These are phyloP conservation scores for Monilinia fructicola DNA, from an alignment of 2,329 filamentous ascomycete genomes.

Conservation along the genomic window DNA sequence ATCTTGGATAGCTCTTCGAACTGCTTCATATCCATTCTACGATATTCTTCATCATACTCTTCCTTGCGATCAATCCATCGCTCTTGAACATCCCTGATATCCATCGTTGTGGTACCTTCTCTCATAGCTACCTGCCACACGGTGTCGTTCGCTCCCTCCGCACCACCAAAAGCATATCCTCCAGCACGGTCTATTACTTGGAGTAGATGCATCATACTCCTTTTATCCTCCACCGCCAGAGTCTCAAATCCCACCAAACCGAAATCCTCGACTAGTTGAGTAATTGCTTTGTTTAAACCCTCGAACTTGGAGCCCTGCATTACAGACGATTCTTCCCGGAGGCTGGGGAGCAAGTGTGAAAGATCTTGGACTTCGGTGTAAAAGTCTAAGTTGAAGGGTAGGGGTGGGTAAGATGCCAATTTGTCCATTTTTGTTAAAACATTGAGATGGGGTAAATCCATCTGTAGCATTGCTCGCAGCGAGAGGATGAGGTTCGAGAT, in stretches of 20 bases:
- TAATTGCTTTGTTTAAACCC: constrained; percentile 81
- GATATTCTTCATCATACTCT: constrained; percentile 69
- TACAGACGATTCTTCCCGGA: constrained; percentile 74
- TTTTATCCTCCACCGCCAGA: constrained; percentile 92
- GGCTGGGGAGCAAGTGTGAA: constrained; percentile 74
- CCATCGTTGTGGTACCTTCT: constrained; percentile 69
- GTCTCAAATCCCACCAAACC: constrained; percentile 90
- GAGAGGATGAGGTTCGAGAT: constrained; percentile 91
- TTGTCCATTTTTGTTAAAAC: constrained; percentile 98
- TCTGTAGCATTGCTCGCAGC: constrained; percentile 94
- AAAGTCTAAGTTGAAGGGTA: constrained; percentile 94
- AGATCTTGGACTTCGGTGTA: constrained; percentile 98
- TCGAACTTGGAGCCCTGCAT: constrained; percentile 74
- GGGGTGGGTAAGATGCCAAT: constrained; percentile 74
- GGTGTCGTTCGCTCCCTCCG: constrained; percentile 89
- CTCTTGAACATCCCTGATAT: constrained; percentile 88
- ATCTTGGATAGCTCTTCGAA: constrained; percentile 72
- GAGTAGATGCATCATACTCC: constrained; percentile 90
- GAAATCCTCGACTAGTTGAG: constrained; percentile 85
- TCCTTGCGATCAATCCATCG: constrained; percentile 91
- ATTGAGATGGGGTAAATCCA: constrained; percentile 94
- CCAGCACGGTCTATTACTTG: constrained; percentile 87
- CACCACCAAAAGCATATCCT: constrained; percentile 87
- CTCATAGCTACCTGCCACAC: constrained; percentile 98
- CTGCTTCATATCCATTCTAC: constrained; percentile 59